Percentiles rank a stretch among this genome's conserved stretches.
Conservation (phyloP, 371 early-diverging fungal genomes). For the Cokeromyces recurvatus region DNA sequence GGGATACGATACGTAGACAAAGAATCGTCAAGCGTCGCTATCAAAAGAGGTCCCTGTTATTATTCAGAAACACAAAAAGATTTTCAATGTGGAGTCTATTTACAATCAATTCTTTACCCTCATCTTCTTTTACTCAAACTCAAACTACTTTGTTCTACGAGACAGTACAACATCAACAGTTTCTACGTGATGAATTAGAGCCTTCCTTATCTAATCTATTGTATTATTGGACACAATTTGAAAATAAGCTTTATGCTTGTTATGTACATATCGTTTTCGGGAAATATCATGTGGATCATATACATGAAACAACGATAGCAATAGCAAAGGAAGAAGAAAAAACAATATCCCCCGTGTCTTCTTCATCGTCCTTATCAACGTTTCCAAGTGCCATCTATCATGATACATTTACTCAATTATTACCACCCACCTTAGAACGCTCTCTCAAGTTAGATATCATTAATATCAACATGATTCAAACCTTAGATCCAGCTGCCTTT, state of each 20-base stretch:
- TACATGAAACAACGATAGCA: too few relatives aligned
- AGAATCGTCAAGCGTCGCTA: background rate
- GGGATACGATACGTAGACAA: background rate
- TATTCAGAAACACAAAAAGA: too few relatives aligned
- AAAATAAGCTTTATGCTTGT: constrained; percentile 17
- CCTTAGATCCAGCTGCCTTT: constrained; percentile 20
- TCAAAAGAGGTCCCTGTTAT: too few relatives aligned
- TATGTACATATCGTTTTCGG: constrained; percentile 22
- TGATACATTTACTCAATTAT: constrained; percentile 22
- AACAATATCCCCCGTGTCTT: background rate
- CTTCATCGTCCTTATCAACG: background rate
- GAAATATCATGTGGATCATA: background rate
- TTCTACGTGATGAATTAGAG: too few relatives aligned
- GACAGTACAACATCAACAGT: background rate
- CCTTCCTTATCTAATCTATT: too few relatives aligned
- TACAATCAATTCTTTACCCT: background rate
- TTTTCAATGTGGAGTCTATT: too few relatives aligned
- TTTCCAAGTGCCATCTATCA: constrained; percentile 2
- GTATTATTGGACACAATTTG: constrained; percentile 19
- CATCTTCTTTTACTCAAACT: too few relatives aligned
- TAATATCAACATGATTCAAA: constrained; percentile 12
- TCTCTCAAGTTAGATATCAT: constrained; percentile 6
- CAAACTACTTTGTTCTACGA: background rate
- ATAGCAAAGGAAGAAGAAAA: too few relatives aligned
- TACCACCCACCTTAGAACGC: constrained; percentile 21